These are phyloP conservation scores for Botrytis aclada DNA, from an alignment of 2,329 filamentous ascomycete species.

Conservation along the genomic window DNA sequence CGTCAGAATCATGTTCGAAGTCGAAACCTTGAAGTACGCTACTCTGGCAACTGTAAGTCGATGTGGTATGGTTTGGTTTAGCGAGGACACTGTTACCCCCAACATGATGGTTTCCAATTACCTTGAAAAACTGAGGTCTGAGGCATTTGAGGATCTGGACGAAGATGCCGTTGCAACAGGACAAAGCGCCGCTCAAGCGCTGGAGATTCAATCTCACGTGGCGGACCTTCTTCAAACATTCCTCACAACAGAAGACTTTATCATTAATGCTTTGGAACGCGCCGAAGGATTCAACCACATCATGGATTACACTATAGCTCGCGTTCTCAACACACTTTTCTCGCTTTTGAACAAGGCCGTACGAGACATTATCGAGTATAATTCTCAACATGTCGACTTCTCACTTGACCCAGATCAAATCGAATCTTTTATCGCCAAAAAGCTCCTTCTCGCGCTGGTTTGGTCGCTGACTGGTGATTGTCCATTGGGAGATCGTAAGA, in stretches of 20 bases:
- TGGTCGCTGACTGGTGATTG: slow-evolving; percentile 98
- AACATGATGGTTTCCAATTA: slow-evolving; percentile 93
- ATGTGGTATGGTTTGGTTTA: slow-evolving; percentile 99
- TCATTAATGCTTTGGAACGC: slow-evolving; percentile 71
- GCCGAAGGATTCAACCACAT: slow-evolving; percentile 85
- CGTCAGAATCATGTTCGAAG: slow-evolving; percentile 99
- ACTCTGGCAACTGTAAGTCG: slow-evolving; percentile 98
- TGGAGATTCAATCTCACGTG: slow-evolving; percentile 74
- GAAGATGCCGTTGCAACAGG: slow-evolving; percentile 80
- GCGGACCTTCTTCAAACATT: slow-evolving; percentile 75
- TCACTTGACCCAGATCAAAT: slow-evolving; percentile 86
- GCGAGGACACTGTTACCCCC: slow-evolving; percentile 91
- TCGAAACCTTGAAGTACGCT: slow-evolving; percentile 95
- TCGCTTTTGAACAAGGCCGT: slow-evolving; percentile 93
- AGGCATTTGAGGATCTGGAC: slow-evolving; percentile 91
- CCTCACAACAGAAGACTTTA: slow-evolving; percentile 75
- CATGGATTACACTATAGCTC: slow-evolving; percentile 94
- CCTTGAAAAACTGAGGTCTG: slow-evolving; percentile 74
- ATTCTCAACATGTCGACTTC: slow-evolving; percentile 90
- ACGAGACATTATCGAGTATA: slow-evolving; percentile 91
- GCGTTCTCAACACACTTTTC: slow-evolving; percentile 89
- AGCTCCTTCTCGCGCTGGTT: slow-evolving; percentile 84
- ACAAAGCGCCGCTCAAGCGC: slow-evolving; percentile 72
- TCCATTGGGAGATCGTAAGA: slow-evolving; percentile 79
- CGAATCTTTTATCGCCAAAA: slow-evolving; percentile 88